Percentiles rank a stretch among this genome's conserved stretches.
phyloP scores from a whole-genome alignment of 208 protist genomes.

The Porcisia hertigi region DNA sequence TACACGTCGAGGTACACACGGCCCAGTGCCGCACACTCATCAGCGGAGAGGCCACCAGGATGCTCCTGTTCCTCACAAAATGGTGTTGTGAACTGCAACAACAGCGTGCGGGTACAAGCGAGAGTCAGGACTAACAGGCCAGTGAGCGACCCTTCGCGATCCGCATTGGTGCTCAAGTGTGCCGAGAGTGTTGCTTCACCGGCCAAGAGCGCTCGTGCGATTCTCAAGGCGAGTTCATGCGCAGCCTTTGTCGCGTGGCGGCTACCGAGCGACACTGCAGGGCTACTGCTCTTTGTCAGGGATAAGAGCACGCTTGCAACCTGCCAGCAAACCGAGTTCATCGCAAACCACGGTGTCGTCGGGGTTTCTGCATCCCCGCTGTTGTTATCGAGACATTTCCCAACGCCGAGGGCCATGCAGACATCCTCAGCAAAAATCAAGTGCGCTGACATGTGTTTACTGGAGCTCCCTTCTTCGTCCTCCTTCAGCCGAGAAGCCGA shows the following conservation, averaged over 20 bases:
- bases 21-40: conserved; percentile 10
- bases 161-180: conserved; percentile 8
- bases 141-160: conserved; percentile 21
- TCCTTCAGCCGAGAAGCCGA: neutral
- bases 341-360: conserved; percentile 37
- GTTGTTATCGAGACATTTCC: neutral
- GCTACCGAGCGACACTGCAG: neutral
- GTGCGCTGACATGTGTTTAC: neutral
- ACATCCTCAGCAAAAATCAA: neutral
- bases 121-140: conserved; percentile 50
- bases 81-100: neutral
- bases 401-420: neutral
- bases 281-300: neutral
- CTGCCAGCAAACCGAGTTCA: conserved; percentile 46
- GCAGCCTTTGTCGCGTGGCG: neutral
- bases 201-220: conserved; percentile 4
- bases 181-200: conserved; percentile 8
- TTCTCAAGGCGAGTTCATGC: conserved; percentile 5
- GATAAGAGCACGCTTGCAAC: conserved; percentile 37
- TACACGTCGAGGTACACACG: conserved; percentile 55
- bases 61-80: neutral
- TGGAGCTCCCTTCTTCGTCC: neutral
- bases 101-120: conserved; percentile 11
- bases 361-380: neutral
- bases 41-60: conserved; percentile 1